These are phyloP conservation scores for Phytophthora capsici DNA, from an alignment of 352 stramenopile species.

Conservation along the genomic window DNA sequence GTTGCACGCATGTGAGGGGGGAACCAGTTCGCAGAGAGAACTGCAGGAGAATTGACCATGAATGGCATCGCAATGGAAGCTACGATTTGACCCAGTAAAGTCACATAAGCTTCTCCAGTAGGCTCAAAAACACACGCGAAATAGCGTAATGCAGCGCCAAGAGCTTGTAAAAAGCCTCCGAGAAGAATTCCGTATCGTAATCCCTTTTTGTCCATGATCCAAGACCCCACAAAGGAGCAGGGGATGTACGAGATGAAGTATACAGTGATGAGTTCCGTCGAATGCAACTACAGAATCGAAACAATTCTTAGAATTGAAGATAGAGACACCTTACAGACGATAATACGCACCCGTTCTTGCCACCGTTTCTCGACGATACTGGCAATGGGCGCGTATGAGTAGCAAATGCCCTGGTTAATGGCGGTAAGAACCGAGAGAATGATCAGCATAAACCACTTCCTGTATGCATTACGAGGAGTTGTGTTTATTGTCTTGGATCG, in stretches of 20 bases:
- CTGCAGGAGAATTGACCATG: conserved; percentile 84
- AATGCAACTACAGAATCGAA: conserved; percentile 48
- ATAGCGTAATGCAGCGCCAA: conserved; percentile 57
- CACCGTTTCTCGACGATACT: conserved; percentile 67
- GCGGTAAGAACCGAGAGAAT: conserved; percentile 69
- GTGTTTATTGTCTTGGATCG: neutral
- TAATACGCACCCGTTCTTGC: conserved; percentile 47
- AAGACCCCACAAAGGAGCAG: conserved; percentile 79
- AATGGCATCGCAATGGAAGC: conserved; percentile 81
- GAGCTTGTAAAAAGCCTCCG: conserved; percentile 58
- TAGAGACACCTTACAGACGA: neutral
- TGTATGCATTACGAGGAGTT: conserved; percentile 5
- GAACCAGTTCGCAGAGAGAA: conserved; percentile 82
- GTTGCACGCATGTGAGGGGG: conserved; percentile 67
- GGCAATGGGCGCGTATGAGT: conserved; percentile 79
- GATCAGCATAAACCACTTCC: conserved; percentile 61
- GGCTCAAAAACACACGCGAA: conserved; percentile 37
- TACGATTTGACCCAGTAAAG: conserved; percentile 65
- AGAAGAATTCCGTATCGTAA: conserved; percentile 69
- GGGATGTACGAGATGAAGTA: conserved; percentile 85
- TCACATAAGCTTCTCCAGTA: conserved; percentile 43
- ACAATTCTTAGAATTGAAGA: neutral
- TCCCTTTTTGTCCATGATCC: conserved; percentile 84
- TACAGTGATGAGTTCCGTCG: conserved; percentile 78
- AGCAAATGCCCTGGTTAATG: conserved; percentile 80